A percentile compares a stretch with the other conserved stretches of the same genome.
phyloP scores from a whole-genome alignment of 2,329 filamentous ascomycete species.

The Aspergillus versicolor region DNA sequence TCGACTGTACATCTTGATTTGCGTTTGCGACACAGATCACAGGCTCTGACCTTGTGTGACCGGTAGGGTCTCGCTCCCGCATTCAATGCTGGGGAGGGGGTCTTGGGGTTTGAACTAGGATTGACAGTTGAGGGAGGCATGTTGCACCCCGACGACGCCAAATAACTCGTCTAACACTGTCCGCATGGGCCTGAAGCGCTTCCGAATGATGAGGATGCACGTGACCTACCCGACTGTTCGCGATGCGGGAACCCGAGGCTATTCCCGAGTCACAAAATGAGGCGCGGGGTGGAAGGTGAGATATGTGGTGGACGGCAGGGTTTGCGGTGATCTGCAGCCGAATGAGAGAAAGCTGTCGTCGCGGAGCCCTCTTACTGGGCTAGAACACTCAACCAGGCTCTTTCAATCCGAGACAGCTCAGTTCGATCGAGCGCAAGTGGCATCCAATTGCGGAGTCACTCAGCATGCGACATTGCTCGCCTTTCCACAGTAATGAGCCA shows the following conservation, averaged over 20 bases:
- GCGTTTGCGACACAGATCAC: conserved; percentile 58
- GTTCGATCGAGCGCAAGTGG: conserved; percentile 1
- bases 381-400: conserved; percentile 5
- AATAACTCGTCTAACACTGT: not conserved
- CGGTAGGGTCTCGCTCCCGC: conserved; percentile 56
- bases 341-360: not conserved
- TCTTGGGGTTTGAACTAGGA: conserved; percentile 32
- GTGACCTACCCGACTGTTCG: not conserved
- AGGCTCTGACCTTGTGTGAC: conserved; percentile 62
- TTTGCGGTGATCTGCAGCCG: conserved; percentile 3
- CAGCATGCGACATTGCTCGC: conserved; percentile 5
- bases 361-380: not conserved
- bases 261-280: not conserved
- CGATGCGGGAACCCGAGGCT: not conserved
- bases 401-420: not conserved
- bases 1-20: conserved; percentile 64
- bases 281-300: not conserved
- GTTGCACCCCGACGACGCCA: conserved; percentile 20
- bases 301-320: not conserved
- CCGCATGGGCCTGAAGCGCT: not conserved
- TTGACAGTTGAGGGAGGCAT: conserved; percentile 34
- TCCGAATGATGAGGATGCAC: not conserved
- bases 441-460: conserved; percentile 9
- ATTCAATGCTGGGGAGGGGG: conserved; percentile 38
- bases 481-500: not conserved